Evolutionary conservation across 1,139 yeast species (phyloP).

Genomic region (Martiniozyma asiatica): DNA sequence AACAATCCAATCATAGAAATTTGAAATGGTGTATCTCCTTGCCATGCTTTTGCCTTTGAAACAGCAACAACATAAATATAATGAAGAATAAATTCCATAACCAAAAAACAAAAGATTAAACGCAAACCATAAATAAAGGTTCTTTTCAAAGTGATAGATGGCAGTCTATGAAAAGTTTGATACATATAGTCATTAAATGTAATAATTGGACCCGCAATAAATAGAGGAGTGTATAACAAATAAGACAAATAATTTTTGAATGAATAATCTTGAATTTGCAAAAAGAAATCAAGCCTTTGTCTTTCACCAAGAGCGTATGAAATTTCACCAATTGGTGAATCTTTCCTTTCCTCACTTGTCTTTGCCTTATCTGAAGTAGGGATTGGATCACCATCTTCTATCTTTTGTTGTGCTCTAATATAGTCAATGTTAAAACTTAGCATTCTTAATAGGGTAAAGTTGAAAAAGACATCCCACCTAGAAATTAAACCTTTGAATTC

Average conservation of each 20-base stretch:
- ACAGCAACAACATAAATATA: conserved; percentile 89
- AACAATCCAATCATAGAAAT: conserved; percentile 90
- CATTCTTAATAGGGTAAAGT: conserved; percentile 75
- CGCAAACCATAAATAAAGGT: conserved; percentile 55
- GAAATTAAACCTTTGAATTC: conserved; percentile 63
- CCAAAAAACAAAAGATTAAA: conserved; percentile 57
- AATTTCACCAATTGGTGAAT: conserved; percentile 23
- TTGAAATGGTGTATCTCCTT: conserved; percentile 80
- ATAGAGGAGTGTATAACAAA: conserved; percentile 73
- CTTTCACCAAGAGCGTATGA: conserved; percentile 47
- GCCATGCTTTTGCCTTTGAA: conserved; percentile 82
- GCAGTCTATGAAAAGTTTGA: conserved; percentile 43
- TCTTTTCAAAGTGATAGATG: conserved; percentile 42
- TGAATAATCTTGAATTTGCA: conserved; percentile 48
- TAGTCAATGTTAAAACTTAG: conserved; percentile 76
- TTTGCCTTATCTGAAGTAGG: conserved; percentile 8
- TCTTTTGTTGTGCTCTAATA: conserved; percentile 28
- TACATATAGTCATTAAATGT: conserved; percentile 85
- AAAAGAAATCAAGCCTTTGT: conserved; percentile 55
- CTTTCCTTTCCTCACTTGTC: conserved; percentile 11
- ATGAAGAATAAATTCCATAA: conserved; percentile 84
- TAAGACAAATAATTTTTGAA: conserved; percentile 61
- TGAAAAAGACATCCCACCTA: conserved; percentile 94
- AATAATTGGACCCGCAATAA: conserved; percentile 88
- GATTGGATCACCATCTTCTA: conserved; percentile 6